Evolutionary conservation across 805 yeast genomes (phyloP).

Genomic region (Cyberlindnera subsufficiens): DNA sequence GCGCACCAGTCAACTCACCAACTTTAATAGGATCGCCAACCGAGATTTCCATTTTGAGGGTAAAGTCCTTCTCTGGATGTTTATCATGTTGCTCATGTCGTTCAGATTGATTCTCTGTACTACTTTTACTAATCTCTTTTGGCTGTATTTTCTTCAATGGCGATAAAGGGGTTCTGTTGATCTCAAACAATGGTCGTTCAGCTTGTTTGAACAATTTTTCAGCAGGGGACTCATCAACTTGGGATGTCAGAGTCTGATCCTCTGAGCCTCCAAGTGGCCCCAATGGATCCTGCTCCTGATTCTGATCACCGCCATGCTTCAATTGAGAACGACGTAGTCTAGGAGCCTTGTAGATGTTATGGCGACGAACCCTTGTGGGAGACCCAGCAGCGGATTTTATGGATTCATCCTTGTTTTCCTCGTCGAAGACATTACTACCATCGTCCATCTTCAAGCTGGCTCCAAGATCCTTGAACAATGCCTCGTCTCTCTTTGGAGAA

Average conservation of each 20-base stretch:
- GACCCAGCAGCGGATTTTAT: slow-evolving; percentile 16
- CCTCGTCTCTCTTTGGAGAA: slow-evolving; percentile 26
- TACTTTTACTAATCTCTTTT: no score
- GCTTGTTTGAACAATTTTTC: slow-evolving; percentile 37
- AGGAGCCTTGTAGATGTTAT: slow-evolving; percentile 41
- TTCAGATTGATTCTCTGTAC: no score
- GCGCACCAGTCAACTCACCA: slow-evolving; percentile 84
- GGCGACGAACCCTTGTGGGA: slow-evolving; percentile 36
- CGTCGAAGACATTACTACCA: slow-evolving; percentile 13
- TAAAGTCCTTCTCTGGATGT: neutral
- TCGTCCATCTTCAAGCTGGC: slow-evolving; percentile 8
- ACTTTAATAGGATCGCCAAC: slow-evolving; percentile 91
- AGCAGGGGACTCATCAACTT: slow-evolving; percentile 23
- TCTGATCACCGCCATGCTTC: slow-evolving; percentile 7
- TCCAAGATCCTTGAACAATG: slow-evolving; percentile 27
- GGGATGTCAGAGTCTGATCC: slow-evolving; percentile 6
- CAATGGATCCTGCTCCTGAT: slow-evolving; percentile 26
- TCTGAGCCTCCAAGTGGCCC: slow-evolving; percentile 25
- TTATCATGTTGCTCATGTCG: no score
- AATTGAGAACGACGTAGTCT: slow-evolving; percentile 35
- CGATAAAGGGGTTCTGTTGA: slow-evolving; percentile 26
- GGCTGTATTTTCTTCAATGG: slow-evolving; percentile 14
- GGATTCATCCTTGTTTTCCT: slow-evolving; percentile 5
- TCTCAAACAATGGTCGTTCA: slow-evolving; percentile 50
- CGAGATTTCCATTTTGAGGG: slow-evolving; percentile 45